These are phyloP conservation scores for Hanseniaspora pseudoguilliermondii DNA, from an alignment of 805 yeast genomes.

Conservation along the genomic window DNA sequence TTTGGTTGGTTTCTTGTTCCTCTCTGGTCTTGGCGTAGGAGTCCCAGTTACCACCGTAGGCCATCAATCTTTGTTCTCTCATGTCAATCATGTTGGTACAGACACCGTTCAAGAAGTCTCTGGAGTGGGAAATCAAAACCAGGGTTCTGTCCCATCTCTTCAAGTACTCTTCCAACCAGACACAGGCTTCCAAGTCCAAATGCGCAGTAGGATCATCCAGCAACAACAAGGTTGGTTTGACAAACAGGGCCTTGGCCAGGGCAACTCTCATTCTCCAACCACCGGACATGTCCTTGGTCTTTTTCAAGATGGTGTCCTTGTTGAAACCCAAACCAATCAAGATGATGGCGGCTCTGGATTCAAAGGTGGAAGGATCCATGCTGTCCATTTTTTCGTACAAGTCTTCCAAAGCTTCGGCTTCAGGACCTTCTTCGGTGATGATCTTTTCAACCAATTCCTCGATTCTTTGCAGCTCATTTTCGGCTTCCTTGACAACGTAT, in stretches of 20 bases:
- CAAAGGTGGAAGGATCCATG: conserved; percentile 93
- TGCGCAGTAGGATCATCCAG: conserved; percentile 99
- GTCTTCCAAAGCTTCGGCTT: conserved; percentile 70
- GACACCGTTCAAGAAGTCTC: conserved; percentile 98
- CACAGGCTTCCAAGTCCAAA: conserved; percentile 98
- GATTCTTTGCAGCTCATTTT: conserved; percentile 74
- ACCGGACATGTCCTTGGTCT: conserved; percentile 98
- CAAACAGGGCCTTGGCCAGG: conserved; percentile 91
- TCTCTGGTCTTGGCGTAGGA: conserved; percentile 87
- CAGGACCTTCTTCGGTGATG: conserved; percentile 88
- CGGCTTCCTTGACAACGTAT: conserved; percentile 95
- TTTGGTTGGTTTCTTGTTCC: conserved; percentile 92
- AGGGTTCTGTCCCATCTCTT: conserved; percentile 87
- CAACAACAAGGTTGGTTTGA: conserved; percentile 86
- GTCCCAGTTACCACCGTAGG: conserved; percentile 98
- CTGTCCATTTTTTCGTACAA: conserved; percentile 90
- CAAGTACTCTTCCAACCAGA: conserved; percentile 97
- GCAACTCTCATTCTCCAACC: conserved; percentile 99
- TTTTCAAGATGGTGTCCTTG: conserved; percentile 70
- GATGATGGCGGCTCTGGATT: conserved; percentile 89
- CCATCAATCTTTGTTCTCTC: conserved; percentile 63
- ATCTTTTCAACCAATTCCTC: conserved; percentile 85
- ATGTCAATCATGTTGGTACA: conserved; percentile 96
- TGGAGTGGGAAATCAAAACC: conserved; percentile 92
- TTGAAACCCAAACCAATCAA: conserved; percentile 96